These are phyloP conservation scores for Actinomortierella wolfii DNA, from an alignment of 371 early-diverging fungal species.

Conservation along the genomic window DNA sequence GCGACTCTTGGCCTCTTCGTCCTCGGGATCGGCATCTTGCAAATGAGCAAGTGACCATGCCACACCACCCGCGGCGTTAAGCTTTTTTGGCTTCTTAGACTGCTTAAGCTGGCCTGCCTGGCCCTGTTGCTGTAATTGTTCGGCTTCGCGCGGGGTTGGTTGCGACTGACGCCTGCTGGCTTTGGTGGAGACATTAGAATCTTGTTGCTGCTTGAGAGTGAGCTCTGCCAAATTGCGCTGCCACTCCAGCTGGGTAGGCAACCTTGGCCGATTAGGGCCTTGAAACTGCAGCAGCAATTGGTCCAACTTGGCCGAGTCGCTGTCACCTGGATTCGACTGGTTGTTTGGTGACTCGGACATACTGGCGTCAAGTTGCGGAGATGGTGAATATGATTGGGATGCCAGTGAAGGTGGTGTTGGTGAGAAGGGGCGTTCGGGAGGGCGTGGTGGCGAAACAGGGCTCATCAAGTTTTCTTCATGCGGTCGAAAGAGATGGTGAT, in stretches of 20 bases:
- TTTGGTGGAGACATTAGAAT: no score
- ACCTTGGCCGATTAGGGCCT: conserved; percentile 26
- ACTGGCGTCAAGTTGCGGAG: neutral
- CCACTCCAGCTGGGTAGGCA: conserved; percentile 37
- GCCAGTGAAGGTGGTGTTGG: conserved; percentile 3
- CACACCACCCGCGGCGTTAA: no score
- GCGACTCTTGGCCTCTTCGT: conserved; percentile 19
- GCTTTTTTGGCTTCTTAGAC: no score
- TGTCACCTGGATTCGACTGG: conserved; percentile 1
- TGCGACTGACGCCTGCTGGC: no score
- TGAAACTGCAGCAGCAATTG: conserved; percentile 17
- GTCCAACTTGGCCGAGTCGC: conserved; percentile 22
- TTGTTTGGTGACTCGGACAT: neutral
- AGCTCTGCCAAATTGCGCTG: conserved; percentile 11
- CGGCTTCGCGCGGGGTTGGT: no score
- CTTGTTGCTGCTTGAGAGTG: no score
- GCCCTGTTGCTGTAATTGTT: no score
- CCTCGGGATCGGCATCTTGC: conserved; percentile 2
- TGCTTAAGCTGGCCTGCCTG: no score
- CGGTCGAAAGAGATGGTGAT: no score
- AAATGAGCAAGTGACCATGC: no score
- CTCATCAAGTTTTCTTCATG: no score
- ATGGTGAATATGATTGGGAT: conserved; percentile 3
- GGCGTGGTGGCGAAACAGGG: no score
- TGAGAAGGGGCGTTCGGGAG: neutral